Percentiles rank a stretch among this genome's conserved stretches.
These are phyloP conservation scores for Keqinozyma sinolaborantium DNA, from an alignment of 1,139 yeast genomes.

Conservation along the genomic window DNA sequence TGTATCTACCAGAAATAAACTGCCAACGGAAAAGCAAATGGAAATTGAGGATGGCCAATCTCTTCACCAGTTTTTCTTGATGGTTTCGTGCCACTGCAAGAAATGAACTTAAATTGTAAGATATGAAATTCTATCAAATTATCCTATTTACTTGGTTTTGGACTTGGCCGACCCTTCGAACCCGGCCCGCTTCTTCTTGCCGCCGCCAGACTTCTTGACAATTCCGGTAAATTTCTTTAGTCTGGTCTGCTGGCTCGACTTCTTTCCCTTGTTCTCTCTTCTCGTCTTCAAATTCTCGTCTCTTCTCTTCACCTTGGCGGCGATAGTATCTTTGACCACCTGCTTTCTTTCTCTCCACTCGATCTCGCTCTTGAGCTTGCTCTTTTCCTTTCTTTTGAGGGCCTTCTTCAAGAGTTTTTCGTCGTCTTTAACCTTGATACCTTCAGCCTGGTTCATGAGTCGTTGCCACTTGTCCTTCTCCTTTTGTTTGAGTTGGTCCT, in stretches of 20 bases:
- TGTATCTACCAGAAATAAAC: no score
- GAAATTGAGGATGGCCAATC: no score
- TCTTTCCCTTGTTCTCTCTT: conserved; percentile 74
- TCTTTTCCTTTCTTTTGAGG: conserved; percentile 73
- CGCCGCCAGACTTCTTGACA: conserved; percentile 29
- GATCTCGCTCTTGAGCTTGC: conserved; percentile 74
- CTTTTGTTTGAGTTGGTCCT: conserved; percentile 55
- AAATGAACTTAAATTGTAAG: no score
- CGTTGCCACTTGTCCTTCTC: conserved; percentile 84
- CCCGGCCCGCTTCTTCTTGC: conserved; percentile 51
- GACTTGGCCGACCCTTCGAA: conserved; percentile 52
- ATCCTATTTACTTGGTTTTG: conserved; percentile 28
- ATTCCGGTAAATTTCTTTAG: conserved; percentile 66
- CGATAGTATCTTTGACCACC: conserved; percentile 68
- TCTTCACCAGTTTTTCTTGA: no score
- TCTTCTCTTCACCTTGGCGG: conserved; percentile 76
- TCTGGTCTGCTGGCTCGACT: conserved; percentile 63
- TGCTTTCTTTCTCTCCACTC: conserved; percentile 89
- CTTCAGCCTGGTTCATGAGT: conserved; percentile 85
- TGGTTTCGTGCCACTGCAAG: no score
- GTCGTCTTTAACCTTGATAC: conserved; percentile 83
- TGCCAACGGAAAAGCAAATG: no score
- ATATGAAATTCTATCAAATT: no score
- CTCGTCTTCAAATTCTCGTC: conserved; percentile 85
- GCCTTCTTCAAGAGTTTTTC: conserved; percentile 86